A percentile compares a stretch with the other conserved stretches of the same genome.
phyloP scores from a whole-genome alignment of 345 rosid species.

The Dipteronia dyeriana region DNA sequence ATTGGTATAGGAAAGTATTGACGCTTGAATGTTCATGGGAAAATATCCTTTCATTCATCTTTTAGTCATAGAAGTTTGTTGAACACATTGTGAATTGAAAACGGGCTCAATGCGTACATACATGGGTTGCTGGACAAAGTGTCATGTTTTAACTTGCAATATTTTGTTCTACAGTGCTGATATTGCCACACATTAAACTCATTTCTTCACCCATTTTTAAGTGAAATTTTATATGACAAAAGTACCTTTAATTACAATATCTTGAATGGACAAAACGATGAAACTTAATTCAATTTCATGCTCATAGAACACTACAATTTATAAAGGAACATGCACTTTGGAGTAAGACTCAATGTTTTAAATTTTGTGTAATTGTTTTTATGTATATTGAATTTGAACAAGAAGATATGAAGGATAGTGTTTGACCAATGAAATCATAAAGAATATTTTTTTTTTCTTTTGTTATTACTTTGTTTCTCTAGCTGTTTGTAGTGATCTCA shows the following conservation, averaged over 20 bases:
- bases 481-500: not conserved
- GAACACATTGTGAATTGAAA: not conserved
- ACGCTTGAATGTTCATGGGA: not conserved
- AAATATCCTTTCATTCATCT: not conserved
- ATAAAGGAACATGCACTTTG: not conserved
- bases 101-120: not conserved
- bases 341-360: not conserved
- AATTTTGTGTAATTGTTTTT: not conserved
- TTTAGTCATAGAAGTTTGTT: constrained; percentile 1
- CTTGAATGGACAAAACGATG: not conserved
- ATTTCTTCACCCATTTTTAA: not conserved
- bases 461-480: not conserved
- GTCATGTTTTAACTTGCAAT: not conserved
- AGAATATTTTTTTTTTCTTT: not conserved
- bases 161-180: not conserved
- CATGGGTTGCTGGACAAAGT: not conserved
- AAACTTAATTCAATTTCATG: not conserved
- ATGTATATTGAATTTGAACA: not conserved
- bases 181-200: not conserved
- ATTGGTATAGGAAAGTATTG: not conserved
- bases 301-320: not conserved
- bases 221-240: not conserved
- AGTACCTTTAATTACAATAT: not conserved
- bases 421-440: not conserved
- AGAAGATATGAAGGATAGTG: not conserved